phyloP scores from a whole-genome alignment of 108 stramenopile genomes.

The Nannochloropsis salina region DNA sequence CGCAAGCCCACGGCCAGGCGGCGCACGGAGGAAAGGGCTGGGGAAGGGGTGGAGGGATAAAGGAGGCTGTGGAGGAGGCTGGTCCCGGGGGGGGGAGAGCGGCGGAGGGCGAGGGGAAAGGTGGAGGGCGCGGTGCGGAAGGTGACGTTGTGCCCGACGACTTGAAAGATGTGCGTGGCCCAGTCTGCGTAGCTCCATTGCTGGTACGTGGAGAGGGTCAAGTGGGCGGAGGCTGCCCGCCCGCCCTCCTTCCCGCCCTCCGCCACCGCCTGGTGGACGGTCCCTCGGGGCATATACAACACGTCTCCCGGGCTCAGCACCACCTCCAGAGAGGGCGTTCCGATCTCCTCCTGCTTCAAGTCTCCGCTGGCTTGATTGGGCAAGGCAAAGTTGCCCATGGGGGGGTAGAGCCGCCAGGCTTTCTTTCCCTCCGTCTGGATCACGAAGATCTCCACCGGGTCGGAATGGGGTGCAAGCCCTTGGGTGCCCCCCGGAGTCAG shows the following conservation, averaged over 20 bases:
- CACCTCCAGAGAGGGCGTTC: neutral
- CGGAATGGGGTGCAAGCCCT: neutral
- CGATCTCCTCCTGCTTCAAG: neutral
- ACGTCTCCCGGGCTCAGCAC: conserved; percentile 20
- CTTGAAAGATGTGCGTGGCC: neutral
- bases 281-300: conserved; percentile 16
- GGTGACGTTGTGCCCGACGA: neutral
- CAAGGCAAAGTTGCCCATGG: neutral
- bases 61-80: neutral
- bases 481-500: conserved; percentile 20
- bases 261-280: conserved; percentile 18
- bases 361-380: neutral
- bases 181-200: neutral
- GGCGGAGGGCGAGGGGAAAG: neutral
- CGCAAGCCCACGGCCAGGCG: neutral
- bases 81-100: conserved; percentile 1
- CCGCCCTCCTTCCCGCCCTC: neutral
- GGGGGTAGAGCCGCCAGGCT: neutral
- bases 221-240: neutral
- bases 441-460: conserved; percentile 23
- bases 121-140: neutral
- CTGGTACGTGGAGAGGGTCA: conserved; percentile 22
- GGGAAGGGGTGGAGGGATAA: neutral
- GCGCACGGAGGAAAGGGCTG: too few relatives aligned
- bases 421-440: conserved; percentile 20